Evolutionary conservation across 2,329 filamentous ascomycete genomes (phyloP).

Genomic region (Kalaharituber pfeilii): DNA sequence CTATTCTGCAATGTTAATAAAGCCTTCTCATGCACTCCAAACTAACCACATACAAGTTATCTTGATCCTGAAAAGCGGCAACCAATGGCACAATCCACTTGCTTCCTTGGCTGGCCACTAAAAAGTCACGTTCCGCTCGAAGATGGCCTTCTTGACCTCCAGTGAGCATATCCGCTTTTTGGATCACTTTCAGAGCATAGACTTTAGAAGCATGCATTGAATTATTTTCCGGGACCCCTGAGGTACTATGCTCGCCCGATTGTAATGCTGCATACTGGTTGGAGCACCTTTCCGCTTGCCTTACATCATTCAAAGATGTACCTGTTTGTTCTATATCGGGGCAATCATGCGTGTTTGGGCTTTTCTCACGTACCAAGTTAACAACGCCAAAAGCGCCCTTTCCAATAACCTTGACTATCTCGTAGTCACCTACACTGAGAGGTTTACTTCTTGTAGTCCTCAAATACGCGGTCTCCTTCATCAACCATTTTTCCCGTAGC

Average conservation of each 20-base stretch:
- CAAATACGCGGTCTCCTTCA: slow-evolving; percentile 55
- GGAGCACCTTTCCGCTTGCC: background rate
- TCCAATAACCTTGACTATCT: slow-evolving; percentile 64
- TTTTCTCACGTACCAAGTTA: slow-evolving; percentile 57
- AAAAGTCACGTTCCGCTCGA: slow-evolving; percentile 76
- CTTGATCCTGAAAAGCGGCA: slow-evolving; percentile 71
- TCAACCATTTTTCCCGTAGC: slow-evolving; percentile 41
- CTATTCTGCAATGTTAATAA: background rate
- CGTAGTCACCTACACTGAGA: slow-evolving; percentile 43
- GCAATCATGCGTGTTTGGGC: slow-evolving; percentile 16
- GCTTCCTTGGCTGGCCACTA: slow-evolving; percentile 76
- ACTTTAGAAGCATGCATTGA: slow-evolving; percentile 33
- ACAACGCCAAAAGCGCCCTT: slow-evolving; percentile 94
- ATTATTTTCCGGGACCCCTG: slow-evolving; percentile 23
- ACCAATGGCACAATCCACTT: slow-evolving; percentile 79
- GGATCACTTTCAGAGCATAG: slow-evolving; percentile 94
- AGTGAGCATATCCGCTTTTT: slow-evolving; percentile 80
- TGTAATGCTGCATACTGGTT: background rate
- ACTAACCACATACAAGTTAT: slow-evolving; percentile 37
- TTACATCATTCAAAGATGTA: background rate
- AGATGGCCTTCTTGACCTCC: slow-evolving; percentile 87
- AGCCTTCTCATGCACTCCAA: background rate
- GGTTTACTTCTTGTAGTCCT: slow-evolving; percentile 45
- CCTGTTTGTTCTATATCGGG: background rate
- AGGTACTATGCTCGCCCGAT: slow-evolving; percentile 4